Evolutionary conservation across 1,284 basidiomycete species (phyloP), one percentile per base, ranked within the genome.

Genomic region (Taiwanofungus camphoratus): DNA sequence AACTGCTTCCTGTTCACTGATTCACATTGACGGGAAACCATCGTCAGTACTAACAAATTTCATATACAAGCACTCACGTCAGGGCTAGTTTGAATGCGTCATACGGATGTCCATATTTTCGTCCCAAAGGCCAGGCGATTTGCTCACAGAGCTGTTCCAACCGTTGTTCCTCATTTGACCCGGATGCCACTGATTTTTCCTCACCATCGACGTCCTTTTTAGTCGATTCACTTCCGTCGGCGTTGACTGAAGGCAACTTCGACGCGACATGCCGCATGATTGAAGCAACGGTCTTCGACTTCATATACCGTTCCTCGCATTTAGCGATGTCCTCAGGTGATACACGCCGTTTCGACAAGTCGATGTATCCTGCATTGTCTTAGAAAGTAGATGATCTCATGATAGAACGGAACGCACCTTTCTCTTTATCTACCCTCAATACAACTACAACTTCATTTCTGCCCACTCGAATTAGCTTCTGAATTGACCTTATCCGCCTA

Each of bases 391-490:
- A 42, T 29, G 26, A 27, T 39, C 23, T 45, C 20, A 26, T 29
- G 31, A 23, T 23, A 32, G n/a, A 23, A 2, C 20, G 7, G 11
- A 1, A 65, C 77, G 53, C 52, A 90, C 93, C 96, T 74, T 99
- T 99, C 69, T 99, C 96, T 67, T 97, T 97, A 76, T 99, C 95
- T 29, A 99, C 95, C 63, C 95, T 78, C 54, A 99, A 79, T 0
- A 99, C 96, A 48, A 99, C 95, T 49, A 99, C 95, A 48, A 99
- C 95, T 65, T 99, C 95, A 65, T 99, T 99, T 58, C 96, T 79
- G 16, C 95, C 95, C 3, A 99, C 94, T 46, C 95, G 77, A 65
- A 99, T 99, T 45, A 99, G 79, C 67, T 99, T 99, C 66, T 99
- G 95, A 39, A 99, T 97, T 15, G 91, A 95, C 58, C 95, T 74